Evolutionary conservation across 2,329 filamentous ascomycete species (phyloP), one percentile per base, ranked within the genome.

Genomic region (Paraphaeosphaeria minitans): DNA sequence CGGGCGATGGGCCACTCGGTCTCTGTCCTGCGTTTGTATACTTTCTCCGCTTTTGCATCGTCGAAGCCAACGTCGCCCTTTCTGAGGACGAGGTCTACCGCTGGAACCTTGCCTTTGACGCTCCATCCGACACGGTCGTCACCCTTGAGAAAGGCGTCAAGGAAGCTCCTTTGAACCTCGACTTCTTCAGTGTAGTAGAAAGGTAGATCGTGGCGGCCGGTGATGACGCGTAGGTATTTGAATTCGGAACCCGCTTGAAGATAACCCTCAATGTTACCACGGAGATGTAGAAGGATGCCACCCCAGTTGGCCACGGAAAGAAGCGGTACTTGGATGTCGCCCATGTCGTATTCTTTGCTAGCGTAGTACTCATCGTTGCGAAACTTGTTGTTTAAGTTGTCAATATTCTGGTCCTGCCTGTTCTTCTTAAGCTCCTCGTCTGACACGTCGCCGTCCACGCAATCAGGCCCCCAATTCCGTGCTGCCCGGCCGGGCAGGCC

Each of bases 151-250:
- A 92, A 92, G 0, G 88, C 88, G 58, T 90, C 87, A 0, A 91
- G 77, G 71, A 92, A 92, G 63, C 84, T 85, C 48, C 80, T 81
- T 67, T 91, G 89, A 0, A 91, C 65, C 60, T 89, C 85, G 0
- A 89, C 88, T 61, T 90, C 86, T 49, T 90, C 85, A 1, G 83
- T 73, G 69, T 90, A 90, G 75, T 90, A 92, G 71, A 91, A 91
- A 0, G 89, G 89, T 1, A 91, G 78, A 65, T 91, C 89, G 61
- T 92, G 89, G 0, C 89, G 82, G 1, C 89, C 89, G 0, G 84
- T 87, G 67, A 91, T 88, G 70, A 90, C 86, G 7, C 88, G 83
- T 0, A 91, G 79, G 63, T 88, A 92, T 71, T 91, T 91, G 60
- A 87, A 78, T 58, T 86, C 80, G 0, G 88, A 90, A 0, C 87